phyloP scores from a whole-genome alignment of 768 basidiomycete genomes.

The Mycena vulgaris region DNA sequence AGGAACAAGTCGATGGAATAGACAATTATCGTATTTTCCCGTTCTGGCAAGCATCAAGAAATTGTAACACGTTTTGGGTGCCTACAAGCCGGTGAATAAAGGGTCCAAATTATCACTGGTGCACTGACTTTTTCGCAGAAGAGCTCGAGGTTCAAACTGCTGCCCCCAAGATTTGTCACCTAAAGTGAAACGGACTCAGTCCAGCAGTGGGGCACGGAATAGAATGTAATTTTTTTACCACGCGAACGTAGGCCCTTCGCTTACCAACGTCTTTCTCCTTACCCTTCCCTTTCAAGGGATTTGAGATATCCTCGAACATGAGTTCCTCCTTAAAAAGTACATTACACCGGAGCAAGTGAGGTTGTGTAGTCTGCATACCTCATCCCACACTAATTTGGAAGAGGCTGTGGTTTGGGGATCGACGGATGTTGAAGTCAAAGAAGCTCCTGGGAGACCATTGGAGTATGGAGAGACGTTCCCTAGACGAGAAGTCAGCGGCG shows the following conservation, averaged over 20 bases:
- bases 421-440: slow-evolving; percentile 93
- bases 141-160: slow-evolving; percentile 86
- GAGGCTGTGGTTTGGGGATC: slow-evolving; percentile 75
- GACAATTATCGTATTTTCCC: slow-evolving; percentile 90
- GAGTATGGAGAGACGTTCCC: slow-evolving; percentile 96
- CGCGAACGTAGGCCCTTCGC: slow-evolving; percentile 94
- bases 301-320: slow-evolving; percentile 96
- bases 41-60: slow-evolving; percentile 93
- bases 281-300: slow-evolving; percentile 84
- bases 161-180: slow-evolving; percentile 93
- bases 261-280: slow-evolving; percentile 96
- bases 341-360: background rate
- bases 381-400: slow-evolving; percentile 95
- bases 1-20: slow-evolving; percentile 95
- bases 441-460: slow-evolving; percentile 91
- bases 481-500: slow-evolving; percentile 45
- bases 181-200: too few species aligned
- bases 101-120: background rate
- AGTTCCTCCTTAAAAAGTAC: slow-evolving; percentile 80
- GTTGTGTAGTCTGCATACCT: slow-evolving; percentile 60
- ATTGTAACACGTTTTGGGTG: slow-evolving; percentile 99
- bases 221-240: too few species aligned
- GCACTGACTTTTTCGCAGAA: slow-evolving; percentile 86
- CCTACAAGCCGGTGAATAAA: slow-evolving; percentile 60
- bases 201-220: too few species aligned